A percentile compares a stretch with the other conserved stretches of the same genome.
Conservation (phyloP, 2,329 filamentous ascomycete species). For the Ophiostoma populinum region DNA sequence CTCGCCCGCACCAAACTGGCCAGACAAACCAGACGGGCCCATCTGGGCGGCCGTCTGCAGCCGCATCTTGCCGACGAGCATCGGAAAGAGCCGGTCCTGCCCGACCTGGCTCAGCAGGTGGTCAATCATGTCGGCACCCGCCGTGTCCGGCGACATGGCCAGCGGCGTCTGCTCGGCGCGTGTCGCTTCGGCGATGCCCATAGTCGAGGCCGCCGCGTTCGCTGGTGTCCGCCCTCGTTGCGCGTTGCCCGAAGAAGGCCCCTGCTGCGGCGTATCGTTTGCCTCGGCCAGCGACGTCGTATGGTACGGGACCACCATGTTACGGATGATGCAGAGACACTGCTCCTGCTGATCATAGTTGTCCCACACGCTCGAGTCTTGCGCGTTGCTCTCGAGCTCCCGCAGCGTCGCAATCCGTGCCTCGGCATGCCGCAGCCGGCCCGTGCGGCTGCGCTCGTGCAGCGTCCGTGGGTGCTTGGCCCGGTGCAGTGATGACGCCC, state of each 20-base stretch:
- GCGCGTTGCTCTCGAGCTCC: constrained; percentile 51
- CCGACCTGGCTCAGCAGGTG: constrained; percentile 62
- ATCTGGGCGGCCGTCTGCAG: neutral
- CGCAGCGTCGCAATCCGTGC: constrained; percentile 33
- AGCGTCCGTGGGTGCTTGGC: constrained; percentile 9
- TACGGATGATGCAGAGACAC: constrained; percentile 74
- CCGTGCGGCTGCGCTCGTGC: constrained; percentile 17
- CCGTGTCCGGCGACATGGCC: constrained; percentile 26
- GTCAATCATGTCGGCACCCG: constrained; percentile 61
- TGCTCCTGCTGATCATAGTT: constrained; percentile 78
- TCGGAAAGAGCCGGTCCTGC: constrained; percentile 61
- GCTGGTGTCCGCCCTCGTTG: too few relatives aligned
- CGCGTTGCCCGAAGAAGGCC: too few relatives aligned
- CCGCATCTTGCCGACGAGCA: constrained; percentile 57
- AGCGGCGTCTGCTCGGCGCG: too few relatives aligned
- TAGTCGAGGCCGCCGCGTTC: neutral
- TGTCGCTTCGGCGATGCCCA: constrained; percentile 10
- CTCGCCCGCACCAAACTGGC: too few relatives aligned
- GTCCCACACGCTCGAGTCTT: constrained; percentile 53
- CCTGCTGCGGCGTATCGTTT: too few relatives aligned
- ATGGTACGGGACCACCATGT: constrained; percentile 53
- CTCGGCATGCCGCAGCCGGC: constrained; percentile 31
- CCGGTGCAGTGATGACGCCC: constrained; percentile 11
- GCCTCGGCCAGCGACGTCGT: constrained; percentile 17
- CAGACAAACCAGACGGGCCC: too few relatives aligned